Evolutionary conservation across 2,329 filamentous ascomycete species (phyloP).

Genomic region (Teratosphaeria gauchensis): DNA sequence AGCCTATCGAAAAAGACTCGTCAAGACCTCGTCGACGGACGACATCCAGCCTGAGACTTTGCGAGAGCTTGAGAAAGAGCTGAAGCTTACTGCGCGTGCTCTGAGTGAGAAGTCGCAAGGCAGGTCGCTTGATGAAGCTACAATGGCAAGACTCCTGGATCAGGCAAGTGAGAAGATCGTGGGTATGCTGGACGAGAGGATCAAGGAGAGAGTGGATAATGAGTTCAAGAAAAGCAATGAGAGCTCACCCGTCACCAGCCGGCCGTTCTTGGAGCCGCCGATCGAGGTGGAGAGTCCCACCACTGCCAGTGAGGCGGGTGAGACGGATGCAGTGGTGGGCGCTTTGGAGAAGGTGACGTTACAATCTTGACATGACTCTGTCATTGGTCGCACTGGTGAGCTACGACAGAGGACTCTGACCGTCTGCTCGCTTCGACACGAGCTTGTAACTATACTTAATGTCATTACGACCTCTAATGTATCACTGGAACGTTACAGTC

Average conservation of each 20-base stretch:
- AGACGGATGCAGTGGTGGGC: background rate
- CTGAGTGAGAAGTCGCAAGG: slow-evolving; percentile 34
- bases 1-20: slow-evolving; percentile 49
- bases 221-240: slow-evolving; percentile 12
- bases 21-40: slow-evolving; percentile 34
- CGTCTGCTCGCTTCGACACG: background rate
- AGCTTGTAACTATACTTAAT: no score
- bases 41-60: slow-evolving; percentile 36
- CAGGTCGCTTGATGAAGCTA: slow-evolving; percentile 32
- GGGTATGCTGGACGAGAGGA: slow-evolving; percentile 61
- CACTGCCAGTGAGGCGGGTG: background rate
- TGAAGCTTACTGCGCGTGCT: slow-evolving; percentile 38
- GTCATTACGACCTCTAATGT: background rate
- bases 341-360: background rate
- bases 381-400: background rate
- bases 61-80: slow-evolving; percentile 48
- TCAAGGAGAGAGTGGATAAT: slow-evolving; percentile 35
- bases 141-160: slow-evolving; percentile 52
- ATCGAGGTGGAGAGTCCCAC: background rate
- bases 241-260: slow-evolving; percentile 1
- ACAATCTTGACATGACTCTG: background rate
- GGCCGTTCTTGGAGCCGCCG: background rate
- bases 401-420: no score
- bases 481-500: background rate
- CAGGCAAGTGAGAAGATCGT: slow-evolving; percentile 67